phyloP scores from a whole-genome alignment of 345 rosid genomes.

The Litchi chinensis region DNA sequence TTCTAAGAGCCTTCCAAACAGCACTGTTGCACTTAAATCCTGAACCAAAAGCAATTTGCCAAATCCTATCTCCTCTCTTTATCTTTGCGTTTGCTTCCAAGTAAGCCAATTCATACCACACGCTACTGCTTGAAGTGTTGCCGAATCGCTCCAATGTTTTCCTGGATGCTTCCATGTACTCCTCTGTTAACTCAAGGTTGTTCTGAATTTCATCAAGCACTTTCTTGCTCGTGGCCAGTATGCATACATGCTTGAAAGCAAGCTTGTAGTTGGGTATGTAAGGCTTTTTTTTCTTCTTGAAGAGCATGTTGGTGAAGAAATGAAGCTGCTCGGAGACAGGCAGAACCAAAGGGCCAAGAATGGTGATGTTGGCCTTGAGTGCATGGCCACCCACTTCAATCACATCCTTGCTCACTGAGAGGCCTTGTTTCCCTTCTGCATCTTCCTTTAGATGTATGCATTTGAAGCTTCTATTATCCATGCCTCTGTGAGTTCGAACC shows the following conservation, averaged over 20 bases:
- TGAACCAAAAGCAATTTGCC: conserved; percentile 71
- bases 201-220: conserved; percentile 63
- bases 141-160: conserved; percentile 65
- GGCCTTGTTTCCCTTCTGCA: conserved; percentile 46
- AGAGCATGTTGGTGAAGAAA: conserved; percentile 47
- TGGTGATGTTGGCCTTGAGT: conserved; percentile 65
- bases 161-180: conserved; percentile 72
- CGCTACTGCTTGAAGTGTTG: conserved; percentile 72
- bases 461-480: conserved; percentile 52
- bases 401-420: conserved; percentile 54
- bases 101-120: conserved; percentile 76
- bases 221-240: conserved; percentile 50
- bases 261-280: conserved; percentile 53
- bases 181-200: conserved; percentile 57
- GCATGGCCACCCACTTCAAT: conserved; percentile 58
- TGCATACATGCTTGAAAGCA: conserved; percentile 63
- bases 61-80: conserved; percentile 53
- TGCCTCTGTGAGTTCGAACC: conserved; percentile 67
- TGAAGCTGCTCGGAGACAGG: conserved; percentile 52
- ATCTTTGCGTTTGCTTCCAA: conserved; percentile 55
- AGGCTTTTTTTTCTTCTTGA: conserved; percentile 36
- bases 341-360: conserved; percentile 57
- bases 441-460: conserved; percentile 62
- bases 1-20: conserved; percentile 62
- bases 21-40: conserved; percentile 76